These are phyloP conservation scores for Hypoxylon sp. DNA, from an alignment of 2,329 filamentous ascomycete species.

Conservation along the genomic window DNA sequence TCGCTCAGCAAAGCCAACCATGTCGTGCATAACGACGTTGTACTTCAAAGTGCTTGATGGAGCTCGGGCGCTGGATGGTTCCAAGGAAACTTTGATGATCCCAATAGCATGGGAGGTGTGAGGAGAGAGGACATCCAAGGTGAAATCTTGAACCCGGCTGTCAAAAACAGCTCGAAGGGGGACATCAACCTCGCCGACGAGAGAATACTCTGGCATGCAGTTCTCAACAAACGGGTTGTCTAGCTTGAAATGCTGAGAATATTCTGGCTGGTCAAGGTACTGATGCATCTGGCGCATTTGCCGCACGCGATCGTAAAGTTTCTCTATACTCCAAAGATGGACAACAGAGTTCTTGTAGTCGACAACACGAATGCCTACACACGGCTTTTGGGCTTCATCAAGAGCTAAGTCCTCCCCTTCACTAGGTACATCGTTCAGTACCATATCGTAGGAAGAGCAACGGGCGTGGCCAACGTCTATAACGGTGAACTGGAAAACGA, in stretches of 20 bases:
- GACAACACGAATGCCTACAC: conserved; percentile 89
- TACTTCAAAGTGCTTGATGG: conserved; percentile 96
- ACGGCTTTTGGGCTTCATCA: conserved; percentile 87
- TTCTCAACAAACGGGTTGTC: conserved; percentile 94
- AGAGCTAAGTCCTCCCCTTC: conserved; percentile 88
- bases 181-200: conserved; percentile 93
- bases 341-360: conserved; percentile 90
- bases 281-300: conserved; percentile 98
- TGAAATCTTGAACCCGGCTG: conserved; percentile 93
- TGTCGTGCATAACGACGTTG: conserved; percentile 98
- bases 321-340: conserved; percentile 94
- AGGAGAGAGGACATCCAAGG: conserved; percentile 89
- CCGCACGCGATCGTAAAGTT: conserved; percentile 87
- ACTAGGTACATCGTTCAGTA: conserved; percentile 88
- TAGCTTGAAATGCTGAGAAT: conserved; percentile 90
- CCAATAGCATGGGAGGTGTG: conserved; percentile 93
- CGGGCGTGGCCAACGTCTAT: conserved; percentile 90
- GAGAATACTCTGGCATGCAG: conserved; percentile 91
- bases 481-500: conserved; percentile 95
- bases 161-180: conserved; percentile 94
- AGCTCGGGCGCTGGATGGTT: conserved; percentile 93
- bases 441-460: conserved; percentile 96
- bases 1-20: conserved; percentile 93
- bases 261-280: conserved; percentile 95
- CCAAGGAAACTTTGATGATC: conserved; percentile 89